phyloP scores from a whole-genome alignment of 495 filamentous ascomycete genomes.

The Aspergillus nanangensis region DNA sequence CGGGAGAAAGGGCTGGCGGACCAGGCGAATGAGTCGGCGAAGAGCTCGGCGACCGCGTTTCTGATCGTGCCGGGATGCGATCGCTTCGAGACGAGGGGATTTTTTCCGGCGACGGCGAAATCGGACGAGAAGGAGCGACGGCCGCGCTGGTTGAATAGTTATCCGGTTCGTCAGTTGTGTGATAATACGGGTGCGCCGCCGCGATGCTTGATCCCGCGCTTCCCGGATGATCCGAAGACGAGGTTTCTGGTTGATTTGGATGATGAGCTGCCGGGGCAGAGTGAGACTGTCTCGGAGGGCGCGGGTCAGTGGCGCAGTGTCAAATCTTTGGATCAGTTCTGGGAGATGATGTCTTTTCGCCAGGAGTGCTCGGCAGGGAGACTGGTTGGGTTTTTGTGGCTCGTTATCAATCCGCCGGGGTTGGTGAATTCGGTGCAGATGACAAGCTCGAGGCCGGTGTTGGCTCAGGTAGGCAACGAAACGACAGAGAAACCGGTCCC shows the following conservation, averaged over 20 bases:
- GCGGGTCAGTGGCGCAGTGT: conserved; percentile 78
- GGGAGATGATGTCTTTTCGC: conserved; percentile 96
- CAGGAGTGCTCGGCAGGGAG: conserved; percentile 93
- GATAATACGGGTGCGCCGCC: conserved; percentile 58
- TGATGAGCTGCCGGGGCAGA: conserved; percentile 57
- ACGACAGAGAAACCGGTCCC: not conserved
- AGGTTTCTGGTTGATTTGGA: conserved; percentile 87
- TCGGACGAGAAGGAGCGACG: conserved; percentile 38
- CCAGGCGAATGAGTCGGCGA: conserved; percentile 29
- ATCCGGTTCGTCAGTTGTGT: conserved; percentile 62
- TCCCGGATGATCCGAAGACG: conserved; percentile 94
- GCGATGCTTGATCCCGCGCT: conserved; percentile 80
- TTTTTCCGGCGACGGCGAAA: conserved; percentile 49
- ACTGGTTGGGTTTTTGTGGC: conserved; percentile 91
- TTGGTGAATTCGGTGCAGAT: conserved; percentile 35
- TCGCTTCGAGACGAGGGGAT: conserved; percentile 60
- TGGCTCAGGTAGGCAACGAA: not conserved
- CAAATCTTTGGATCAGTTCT: conserved; percentile 81
- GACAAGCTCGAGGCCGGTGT: conserved; percentile 22
- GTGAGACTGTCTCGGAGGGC: conserved; percentile 21
- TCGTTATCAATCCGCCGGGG: conserved; percentile 63
- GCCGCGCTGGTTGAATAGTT: conserved; percentile 48
- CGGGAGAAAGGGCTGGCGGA: conserved; percentile 39
- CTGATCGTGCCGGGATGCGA: conserved; percentile 85
- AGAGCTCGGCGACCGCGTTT: conserved; percentile 58